Percentiles rank a stretch among this genome's conserved stretches.
These are phyloP conservation scores for Canavalia ensiformis DNA, from an alignment of 306 rosid species.

Conservation along the genomic window DNA sequence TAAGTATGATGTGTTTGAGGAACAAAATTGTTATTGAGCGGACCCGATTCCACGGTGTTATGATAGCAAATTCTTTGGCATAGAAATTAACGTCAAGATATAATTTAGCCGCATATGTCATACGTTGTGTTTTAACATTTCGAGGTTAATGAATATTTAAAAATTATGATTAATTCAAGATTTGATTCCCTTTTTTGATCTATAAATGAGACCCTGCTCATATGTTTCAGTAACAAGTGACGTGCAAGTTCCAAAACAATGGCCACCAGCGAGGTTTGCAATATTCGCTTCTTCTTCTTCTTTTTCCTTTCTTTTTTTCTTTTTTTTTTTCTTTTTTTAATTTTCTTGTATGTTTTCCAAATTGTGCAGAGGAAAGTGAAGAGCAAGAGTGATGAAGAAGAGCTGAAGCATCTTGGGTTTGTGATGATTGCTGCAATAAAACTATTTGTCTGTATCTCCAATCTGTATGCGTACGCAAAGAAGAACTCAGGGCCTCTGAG, in stretches of 20 bases:
- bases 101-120: neutral
- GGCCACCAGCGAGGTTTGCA: slow-evolving; percentile 48
- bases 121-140: neutral
- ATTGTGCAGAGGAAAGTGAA: slow-evolving; percentile 53
- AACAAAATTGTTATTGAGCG: neutral
- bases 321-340: neutral
- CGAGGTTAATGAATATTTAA: neutral
- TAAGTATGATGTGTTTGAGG: neutral
- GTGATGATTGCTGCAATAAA: slow-evolving; percentile 67
- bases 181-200: neutral
- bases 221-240: neutral
- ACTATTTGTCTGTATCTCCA: slow-evolving; percentile 61
- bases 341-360: neutral
- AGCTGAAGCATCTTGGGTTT: slow-evolving; percentile 74
- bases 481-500: slow-evolving; percentile 77
- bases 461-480: slow-evolving; percentile 72
- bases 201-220: neutral
- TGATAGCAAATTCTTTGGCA: neutral
- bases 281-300: neutral
- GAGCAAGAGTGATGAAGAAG: slow-evolving; percentile 47
- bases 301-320: neutral
- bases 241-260: slow-evolving; percentile 36
- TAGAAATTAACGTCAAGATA: slow-evolving; percentile 1
- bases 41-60: neutral
- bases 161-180: too few relatives aligned